These are phyloP conservation scores for Apiospora aurea DNA, from an alignment of 2,329 filamentous ascomycete genomes.

Conservation along the genomic window DNA sequence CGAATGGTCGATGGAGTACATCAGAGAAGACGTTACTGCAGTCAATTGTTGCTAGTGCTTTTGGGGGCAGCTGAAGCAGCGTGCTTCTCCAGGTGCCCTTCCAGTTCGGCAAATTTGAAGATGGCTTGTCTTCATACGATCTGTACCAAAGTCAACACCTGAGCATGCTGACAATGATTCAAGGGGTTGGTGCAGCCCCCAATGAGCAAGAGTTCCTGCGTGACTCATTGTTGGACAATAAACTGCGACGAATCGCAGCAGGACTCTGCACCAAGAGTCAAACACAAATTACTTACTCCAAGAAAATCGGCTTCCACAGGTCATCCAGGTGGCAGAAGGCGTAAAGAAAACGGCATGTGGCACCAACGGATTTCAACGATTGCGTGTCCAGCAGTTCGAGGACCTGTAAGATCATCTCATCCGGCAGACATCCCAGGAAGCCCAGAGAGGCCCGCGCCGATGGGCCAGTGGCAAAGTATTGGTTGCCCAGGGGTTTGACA, in stretches of 20 bases:
- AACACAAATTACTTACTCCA: slow-evolving; percentile 70
- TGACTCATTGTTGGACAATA: slow-evolving; percentile 1
- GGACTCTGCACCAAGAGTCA: slow-evolving; percentile 22
- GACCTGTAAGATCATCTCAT: slow-evolving; percentile 79
- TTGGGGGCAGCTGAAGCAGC: slow-evolving; percentile 64
- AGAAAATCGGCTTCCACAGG: slow-evolving; percentile 85
- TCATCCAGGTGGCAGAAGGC: slow-evolving; percentile 86
- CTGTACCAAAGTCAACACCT: background rate
- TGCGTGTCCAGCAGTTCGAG: slow-evolving; percentile 76
- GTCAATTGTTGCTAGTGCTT: slow-evolving; percentile 64
- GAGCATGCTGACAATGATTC: slow-evolving; percentile 4
- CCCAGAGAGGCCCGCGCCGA: slow-evolving; percentile 75
- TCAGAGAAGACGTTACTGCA: slow-evolving; percentile 89
- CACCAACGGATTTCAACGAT: slow-evolving; percentile 70
- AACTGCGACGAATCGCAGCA: background rate
- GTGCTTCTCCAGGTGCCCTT: slow-evolving; percentile 86
- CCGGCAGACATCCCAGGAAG: slow-evolving; percentile 71
- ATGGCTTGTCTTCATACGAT: slow-evolving; percentile 1
- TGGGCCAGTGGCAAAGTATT: slow-evolving; percentile 67
- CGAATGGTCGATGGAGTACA: slow-evolving; percentile 86
- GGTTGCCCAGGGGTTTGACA: slow-evolving; percentile 88
- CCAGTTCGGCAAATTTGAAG: slow-evolving; percentile 60
- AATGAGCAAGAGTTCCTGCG: slow-evolving; percentile 1
- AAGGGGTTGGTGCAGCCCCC: slow-evolving; percentile 9
- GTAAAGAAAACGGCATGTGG: slow-evolving; percentile 84